Evolutionary conservation across 352 stramenopile genomes (phyloP).

Genomic region (Phytophthora megakarya): DNA sequence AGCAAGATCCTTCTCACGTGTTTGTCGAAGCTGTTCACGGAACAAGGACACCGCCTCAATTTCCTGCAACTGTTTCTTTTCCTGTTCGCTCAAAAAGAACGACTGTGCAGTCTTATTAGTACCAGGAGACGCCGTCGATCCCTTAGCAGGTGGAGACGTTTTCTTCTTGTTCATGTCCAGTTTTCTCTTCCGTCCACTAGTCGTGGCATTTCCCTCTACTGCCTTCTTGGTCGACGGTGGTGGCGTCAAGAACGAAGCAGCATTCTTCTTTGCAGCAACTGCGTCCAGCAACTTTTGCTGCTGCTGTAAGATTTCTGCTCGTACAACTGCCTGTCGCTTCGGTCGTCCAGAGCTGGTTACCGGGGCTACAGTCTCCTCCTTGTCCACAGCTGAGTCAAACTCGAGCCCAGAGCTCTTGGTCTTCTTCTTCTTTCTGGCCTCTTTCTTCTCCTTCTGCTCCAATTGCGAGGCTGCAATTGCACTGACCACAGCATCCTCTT

Average conservation of each 20-base stretch:
- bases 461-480: slow-evolving; percentile 14
- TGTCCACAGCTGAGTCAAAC: slow-evolving; percentile 12
- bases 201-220: slow-evolving; percentile 13
- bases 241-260: slow-evolving; percentile 37
- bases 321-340: slow-evolving; percentile 61
- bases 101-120: slow-evolving; percentile 35
- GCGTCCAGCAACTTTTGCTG: slow-evolving; percentile 44
- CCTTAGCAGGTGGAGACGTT: slow-evolving; percentile 34
- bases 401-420: slow-evolving; percentile 14
- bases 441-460: slow-evolving; percentile 11
- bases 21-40: slow-evolving; percentile 64
- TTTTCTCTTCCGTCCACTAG: slow-evolving; percentile 55
- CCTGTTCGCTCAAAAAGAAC: slow-evolving; percentile 73
- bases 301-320: slow-evolving; percentile 46
- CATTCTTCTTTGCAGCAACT: slow-evolving; percentile 33
- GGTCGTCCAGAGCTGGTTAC: slow-evolving; percentile 46
- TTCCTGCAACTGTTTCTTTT: slow-evolving; percentile 73
- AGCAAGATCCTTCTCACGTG: slow-evolving; percentile 68
- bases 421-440: slow-evolving; percentile 24
- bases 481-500: slow-evolving; percentile 2
- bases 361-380: background rate
- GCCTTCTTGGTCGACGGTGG: slow-evolving; percentile 35
- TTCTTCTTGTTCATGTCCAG: slow-evolving; percentile 70
- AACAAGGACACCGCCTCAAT: slow-evolving; percentile 69
- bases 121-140: slow-evolving; percentile 24